Conservation (phyloP, 2,329 filamentous ascomycete genomes). For the Periconia macrospinosa region DNA sequence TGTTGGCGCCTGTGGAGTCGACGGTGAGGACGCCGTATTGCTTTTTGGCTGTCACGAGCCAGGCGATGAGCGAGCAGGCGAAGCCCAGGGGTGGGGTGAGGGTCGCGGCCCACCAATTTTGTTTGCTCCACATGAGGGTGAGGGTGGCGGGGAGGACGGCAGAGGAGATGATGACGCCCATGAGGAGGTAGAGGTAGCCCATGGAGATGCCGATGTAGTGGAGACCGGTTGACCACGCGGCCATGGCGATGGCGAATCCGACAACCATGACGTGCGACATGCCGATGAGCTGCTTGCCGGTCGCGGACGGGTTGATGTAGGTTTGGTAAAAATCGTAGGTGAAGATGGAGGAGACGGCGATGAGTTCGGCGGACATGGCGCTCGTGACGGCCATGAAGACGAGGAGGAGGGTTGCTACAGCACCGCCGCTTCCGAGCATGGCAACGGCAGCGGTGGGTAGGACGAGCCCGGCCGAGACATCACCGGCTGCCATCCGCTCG, state of each 20-base stretch:
- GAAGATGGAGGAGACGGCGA: slow-evolving; percentile 84
- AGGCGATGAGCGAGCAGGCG: slow-evolving; percentile 69
- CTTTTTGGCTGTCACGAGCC: slow-evolving; percentile 75
- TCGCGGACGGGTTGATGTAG: slow-evolving; percentile 78
- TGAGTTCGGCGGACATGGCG: slow-evolving; percentile 79
- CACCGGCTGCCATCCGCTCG: slow-evolving; percentile 69
- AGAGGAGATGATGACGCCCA: slow-evolving; percentile 87
- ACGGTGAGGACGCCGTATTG: slow-evolving; percentile 71
- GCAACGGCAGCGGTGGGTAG: slow-evolving; percentile 84
- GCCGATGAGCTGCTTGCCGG: slow-evolving; percentile 75
- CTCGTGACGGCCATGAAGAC: slow-evolving; percentile 91
- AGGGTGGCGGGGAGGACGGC: slow-evolving; percentile 82
- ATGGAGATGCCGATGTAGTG: slow-evolving; percentile 69
- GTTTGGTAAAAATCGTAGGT: slow-evolving; percentile 89
- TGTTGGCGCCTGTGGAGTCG: slow-evolving; percentile 75
- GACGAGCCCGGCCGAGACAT: slow-evolving; percentile 81
- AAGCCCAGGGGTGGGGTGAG: slow-evolving; percentile 71
- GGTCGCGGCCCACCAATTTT: slow-evolving; percentile 74
- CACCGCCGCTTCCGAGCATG: slow-evolving; percentile 78
- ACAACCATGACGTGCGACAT: slow-evolving; percentile 76
- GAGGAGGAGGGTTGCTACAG: slow-evolving; percentile 75
- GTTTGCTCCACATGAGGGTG: slow-evolving; percentile 77
- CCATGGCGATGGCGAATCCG: slow-evolving; percentile 76
- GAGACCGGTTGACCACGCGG: slow-evolving; percentile 74
- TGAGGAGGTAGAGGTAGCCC: slow-evolving; percentile 86